A percentile compares a stretch with the other conserved stretches of the same genome.
Conservation (phyloP, 495 filamentous ascomycete species). For the Lasiosphaeria hispida region DNA sequence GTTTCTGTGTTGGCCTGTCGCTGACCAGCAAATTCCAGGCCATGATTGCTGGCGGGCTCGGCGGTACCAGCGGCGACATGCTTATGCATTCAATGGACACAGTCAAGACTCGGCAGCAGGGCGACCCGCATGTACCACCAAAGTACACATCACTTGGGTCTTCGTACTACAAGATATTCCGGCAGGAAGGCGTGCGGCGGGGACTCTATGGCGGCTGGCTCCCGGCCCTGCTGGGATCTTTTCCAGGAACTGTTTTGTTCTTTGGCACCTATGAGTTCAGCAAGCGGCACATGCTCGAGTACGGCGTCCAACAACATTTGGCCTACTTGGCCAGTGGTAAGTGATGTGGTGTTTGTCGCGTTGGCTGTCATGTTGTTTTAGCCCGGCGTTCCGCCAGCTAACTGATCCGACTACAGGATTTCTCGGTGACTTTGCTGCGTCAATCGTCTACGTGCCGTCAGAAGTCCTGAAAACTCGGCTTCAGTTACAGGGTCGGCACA, state of each 20-base stretch:
- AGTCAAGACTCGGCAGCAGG: constrained; percentile 98
- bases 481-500: constrained; percentile 89
- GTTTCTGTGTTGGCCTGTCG: neutral
- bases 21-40: constrained; percentile 53
- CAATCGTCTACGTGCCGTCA: constrained; percentile 88
- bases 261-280: constrained; percentile 96
- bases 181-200: constrained; percentile 82
- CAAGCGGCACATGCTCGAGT: constrained; percentile 83
- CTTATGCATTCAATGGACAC: constrained; percentile 99
- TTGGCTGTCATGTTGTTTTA: neutral
- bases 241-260: constrained; percentile 91
- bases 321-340: constrained; percentile 81
- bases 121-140: constrained; percentile 85
- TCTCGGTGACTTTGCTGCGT: constrained; percentile 86
- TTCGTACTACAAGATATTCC: constrained; percentile 86
- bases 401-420: constrained; percentile 59
- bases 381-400: neutral
- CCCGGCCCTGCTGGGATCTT: constrained; percentile 86
- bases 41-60: constrained; percentile 90
- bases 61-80: constrained; percentile 91
- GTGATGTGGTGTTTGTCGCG: constrained; percentile 15
- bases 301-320: constrained; percentile 70
- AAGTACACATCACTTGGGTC: constrained; percentile 86
- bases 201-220: constrained; percentile 92
- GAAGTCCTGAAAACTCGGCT: constrained; percentile 95